These are phyloP conservation scores for Chlamydomonas sphaeroides DNA, from an alignment of 139 green algal species.

Conservation along the genomic window DNA sequence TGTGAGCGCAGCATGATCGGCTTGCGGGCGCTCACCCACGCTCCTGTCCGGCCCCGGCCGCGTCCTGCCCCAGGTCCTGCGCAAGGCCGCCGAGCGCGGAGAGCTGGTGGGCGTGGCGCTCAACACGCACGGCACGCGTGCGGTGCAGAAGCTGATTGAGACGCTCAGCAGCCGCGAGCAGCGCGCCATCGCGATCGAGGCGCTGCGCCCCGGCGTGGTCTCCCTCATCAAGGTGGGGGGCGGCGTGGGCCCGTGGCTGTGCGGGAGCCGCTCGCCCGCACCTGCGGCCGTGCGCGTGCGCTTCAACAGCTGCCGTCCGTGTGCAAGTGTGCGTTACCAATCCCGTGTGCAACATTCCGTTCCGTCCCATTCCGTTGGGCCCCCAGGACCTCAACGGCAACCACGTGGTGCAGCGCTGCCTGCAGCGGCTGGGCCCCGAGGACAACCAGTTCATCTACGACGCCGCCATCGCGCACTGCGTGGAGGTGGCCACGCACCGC, in stretches of 20 bases:
- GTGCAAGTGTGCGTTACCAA: no score
- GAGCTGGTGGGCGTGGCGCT: slow-evolving; percentile 90
- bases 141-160: slow-evolving; percentile 97
- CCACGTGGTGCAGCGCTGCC: slow-evolving; percentile 98
- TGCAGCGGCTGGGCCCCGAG: slow-evolving; percentile 79
- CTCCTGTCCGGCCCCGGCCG: no score
- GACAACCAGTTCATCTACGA: slow-evolving; percentile 96
- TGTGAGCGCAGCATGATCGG: no score
- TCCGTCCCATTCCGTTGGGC: no score
- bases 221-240: slow-evolving; percentile 93
- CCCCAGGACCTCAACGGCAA: slow-evolving; percentile 98
- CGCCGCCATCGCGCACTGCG: slow-evolving; percentile 81
- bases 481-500: slow-evolving; percentile 96
- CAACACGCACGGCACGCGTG: slow-evolving; percentile 96
- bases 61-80: no score
- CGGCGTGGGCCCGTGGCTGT: no score
- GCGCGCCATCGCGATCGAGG: slow-evolving; percentile 82
- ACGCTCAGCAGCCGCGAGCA: slow-evolving; percentile 82
- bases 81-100: slow-evolving; percentile 76
- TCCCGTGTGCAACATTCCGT: no score
- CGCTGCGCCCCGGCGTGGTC: slow-evolving; percentile 88
- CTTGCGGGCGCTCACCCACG: no score
- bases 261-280: no score
- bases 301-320: no score
- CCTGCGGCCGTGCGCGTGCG: no score